Evolutionary conservation across 352 stramenopile genomes (phyloP).

Genomic region (Pythium dissotocum): DNA sequence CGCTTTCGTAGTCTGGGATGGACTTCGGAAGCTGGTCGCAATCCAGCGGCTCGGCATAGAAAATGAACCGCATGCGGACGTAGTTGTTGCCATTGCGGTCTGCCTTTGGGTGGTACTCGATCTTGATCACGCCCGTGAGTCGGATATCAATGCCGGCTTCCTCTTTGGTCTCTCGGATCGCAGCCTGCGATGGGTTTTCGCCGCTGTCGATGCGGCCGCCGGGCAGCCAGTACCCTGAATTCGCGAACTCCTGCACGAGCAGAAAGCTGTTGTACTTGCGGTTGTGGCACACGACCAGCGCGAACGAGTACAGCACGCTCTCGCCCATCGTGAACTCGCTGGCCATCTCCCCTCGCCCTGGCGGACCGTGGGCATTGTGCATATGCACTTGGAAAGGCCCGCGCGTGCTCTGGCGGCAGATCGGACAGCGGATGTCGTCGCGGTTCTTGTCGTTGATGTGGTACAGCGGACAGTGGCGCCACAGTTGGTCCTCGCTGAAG

Average conservation of each 20-base stretch:
- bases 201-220: constrained; percentile 77
- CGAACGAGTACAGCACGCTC: constrained; percentile 77
- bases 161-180: constrained; percentile 87
- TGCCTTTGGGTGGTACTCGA: constrained; percentile 86
- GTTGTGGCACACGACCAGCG: constrained; percentile 83
- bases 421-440: constrained; percentile 68
- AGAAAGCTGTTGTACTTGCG: constrained; percentile 82
- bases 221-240: constrained; percentile 83
- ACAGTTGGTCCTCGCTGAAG: constrained; percentile 83
- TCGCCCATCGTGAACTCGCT: constrained; percentile 83
- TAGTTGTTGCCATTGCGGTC: constrained; percentile 70
- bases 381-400: constrained; percentile 85
- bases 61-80: constrained; percentile 87
- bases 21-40: constrained; percentile 81
- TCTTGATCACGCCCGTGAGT: constrained; percentile 75
- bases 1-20: constrained; percentile 88
- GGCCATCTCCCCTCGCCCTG: constrained; percentile 73
- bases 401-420: constrained; percentile 63
- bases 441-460: constrained; percentile 87
- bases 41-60: constrained; percentile 77
- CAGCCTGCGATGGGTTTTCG: constrained; percentile 71
- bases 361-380: constrained; percentile 82
- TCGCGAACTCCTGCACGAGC: constrained; percentile 86
- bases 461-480: constrained; percentile 80
- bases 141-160: constrained; percentile 82